phyloP scores from a whole-genome alignment of 805 yeast genomes.

The Ogataea parapolymorpha region DNA sequence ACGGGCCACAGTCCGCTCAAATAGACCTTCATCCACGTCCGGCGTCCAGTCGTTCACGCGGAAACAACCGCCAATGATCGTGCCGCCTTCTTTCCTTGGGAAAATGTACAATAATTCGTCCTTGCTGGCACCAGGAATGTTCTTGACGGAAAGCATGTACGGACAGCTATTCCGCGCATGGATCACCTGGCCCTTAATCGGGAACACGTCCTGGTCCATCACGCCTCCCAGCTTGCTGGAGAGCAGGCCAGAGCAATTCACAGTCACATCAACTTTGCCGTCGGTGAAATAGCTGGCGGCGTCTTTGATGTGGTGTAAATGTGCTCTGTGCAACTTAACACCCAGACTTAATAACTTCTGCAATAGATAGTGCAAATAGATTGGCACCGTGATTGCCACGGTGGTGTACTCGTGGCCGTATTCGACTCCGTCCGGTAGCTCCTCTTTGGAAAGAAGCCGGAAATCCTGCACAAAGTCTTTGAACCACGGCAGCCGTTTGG shows the following conservation, averaged over 20 bases:
- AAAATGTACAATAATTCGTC: slow-evolving; percentile 55
- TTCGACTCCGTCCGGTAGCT: slow-evolving; percentile 34
- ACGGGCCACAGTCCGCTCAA: slow-evolving; percentile 44
- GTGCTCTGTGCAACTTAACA: slow-evolving; percentile 44
- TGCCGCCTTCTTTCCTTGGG: slow-evolving; percentile 76
- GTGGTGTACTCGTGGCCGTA: slow-evolving; percentile 46
- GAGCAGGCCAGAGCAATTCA: slow-evolving; percentile 57
- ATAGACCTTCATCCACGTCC: slow-evolving; percentile 40
- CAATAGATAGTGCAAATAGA: slow-evolving; percentile 31
- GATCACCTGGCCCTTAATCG: slow-evolving; percentile 61
- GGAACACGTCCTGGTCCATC: slow-evolving; percentile 40
- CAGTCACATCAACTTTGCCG: slow-evolving; percentile 43
- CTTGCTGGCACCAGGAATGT: slow-evolving; percentile 29
- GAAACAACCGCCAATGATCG: slow-evolving; percentile 57
- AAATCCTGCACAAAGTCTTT: slow-evolving; percentile 40
- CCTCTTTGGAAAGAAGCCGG: slow-evolving; percentile 31
- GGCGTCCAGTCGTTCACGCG: slow-evolving; percentile 20
- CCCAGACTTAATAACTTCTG: slow-evolving; percentile 37
- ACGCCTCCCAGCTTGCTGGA: slow-evolving; percentile 40
- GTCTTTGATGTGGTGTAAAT: slow-evolving; percentile 44
- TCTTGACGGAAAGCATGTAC: slow-evolving; percentile 27
- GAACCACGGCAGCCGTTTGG: slow-evolving; percentile 47
- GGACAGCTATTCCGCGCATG: slow-evolving; percentile 43
- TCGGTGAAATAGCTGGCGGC: slow-evolving; percentile 43
- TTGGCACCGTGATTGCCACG: slow-evolving; percentile 29